Conservation (phyloP, 106 monocot species). For the Acanthochlamys bracteata region DNA sequence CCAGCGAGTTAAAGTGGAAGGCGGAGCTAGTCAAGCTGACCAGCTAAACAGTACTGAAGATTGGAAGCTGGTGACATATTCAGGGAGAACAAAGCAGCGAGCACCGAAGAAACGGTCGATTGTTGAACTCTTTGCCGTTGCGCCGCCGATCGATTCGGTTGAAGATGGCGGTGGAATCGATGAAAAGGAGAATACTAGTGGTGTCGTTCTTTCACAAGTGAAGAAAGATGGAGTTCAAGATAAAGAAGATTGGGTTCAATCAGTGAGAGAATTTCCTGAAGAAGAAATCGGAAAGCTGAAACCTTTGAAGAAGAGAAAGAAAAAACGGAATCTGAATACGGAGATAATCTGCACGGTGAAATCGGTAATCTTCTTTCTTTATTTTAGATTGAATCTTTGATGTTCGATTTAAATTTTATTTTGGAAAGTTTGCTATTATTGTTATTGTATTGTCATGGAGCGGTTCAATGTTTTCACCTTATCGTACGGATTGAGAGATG, state of each 20-base stretch:
- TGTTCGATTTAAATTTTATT: neutral
- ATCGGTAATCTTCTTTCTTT: neutral
- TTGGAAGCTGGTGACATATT: neutral
- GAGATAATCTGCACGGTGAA: neutral
- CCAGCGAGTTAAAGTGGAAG: neutral
- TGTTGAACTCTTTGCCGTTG: constrained; percentile 41
- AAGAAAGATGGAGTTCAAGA: neutral
- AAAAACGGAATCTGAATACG: constrained; percentile 10
- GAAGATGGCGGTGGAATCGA: constrained; percentile 4
- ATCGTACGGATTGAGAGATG: neutral
- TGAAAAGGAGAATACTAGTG: neutral
- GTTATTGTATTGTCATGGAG: too few relatives aligned
- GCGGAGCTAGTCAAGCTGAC: neutral
- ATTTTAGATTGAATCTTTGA: neutral
- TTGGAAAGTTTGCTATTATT: neutral
- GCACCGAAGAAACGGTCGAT: constrained; percentile 53
- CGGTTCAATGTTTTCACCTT: too few relatives aligned
- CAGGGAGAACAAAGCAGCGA: constrained; percentile 16
- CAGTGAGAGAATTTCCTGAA: constrained; percentile 3
- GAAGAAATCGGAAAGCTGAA: neutral
- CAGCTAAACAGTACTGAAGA: neutral
- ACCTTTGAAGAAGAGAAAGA: constrained; percentile 12
- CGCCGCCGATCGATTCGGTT: constrained; percentile 21
- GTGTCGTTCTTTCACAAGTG: neutral
- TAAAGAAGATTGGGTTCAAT: neutral